phyloP scores from a whole-genome alignment of 768 basidiomycete genomes.

The Trametes maxima region DNA sequence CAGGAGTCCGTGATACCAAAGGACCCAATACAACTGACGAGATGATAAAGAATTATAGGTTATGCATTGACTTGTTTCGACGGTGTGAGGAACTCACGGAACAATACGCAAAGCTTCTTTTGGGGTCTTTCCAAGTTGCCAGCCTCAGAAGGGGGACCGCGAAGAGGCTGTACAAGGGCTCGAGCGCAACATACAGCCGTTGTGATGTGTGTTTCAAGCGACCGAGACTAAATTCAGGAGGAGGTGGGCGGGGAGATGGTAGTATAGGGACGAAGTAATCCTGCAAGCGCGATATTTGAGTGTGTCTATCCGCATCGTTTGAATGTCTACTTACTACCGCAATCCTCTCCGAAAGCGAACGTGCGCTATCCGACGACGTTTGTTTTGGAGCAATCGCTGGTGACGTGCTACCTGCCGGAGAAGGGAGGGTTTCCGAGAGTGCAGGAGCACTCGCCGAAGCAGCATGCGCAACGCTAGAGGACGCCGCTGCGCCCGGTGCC shows the following conservation, averaged over 20 bases:
- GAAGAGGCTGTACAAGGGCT: conserved; percentile 53
- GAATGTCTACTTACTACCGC: conserved; percentile 6
- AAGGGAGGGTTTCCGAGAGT: not conserved
- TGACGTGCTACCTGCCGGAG: not conserved
- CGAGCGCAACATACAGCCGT: conserved; percentile 55
- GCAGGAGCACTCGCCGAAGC: conserved; percentile 19
- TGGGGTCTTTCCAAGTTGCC: conserved; percentile 58
- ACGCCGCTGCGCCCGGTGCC: conserved; percentile 24
- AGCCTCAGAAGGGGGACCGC: conserved; percentile 41
- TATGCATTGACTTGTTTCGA: not conserved
- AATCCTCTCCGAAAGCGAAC: conserved; percentile 23
- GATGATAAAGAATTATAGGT: not conserved
- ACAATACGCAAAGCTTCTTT: conserved; percentile 52
- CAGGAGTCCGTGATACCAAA: conserved; percentile 64
- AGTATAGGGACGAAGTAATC: conserved; percentile 49
- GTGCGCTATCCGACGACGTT: conserved; percentile 20
- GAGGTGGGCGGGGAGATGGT: conserved; percentile 41
- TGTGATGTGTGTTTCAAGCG: conserved; percentile 54
- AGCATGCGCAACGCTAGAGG: conserved; percentile 1
- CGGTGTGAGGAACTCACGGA: conserved; percentile 41
- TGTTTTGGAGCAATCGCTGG: conserved; percentile 15
- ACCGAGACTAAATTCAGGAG: conserved; percentile 55
- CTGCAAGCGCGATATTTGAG: conserved; percentile 24
- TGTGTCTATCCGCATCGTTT: not conserved
- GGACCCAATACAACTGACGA: conserved; percentile 57